Evolutionary conservation across 2,329 filamentous ascomycete genomes (phyloP).

Genomic region (Pleomassaria siparia): DNA sequence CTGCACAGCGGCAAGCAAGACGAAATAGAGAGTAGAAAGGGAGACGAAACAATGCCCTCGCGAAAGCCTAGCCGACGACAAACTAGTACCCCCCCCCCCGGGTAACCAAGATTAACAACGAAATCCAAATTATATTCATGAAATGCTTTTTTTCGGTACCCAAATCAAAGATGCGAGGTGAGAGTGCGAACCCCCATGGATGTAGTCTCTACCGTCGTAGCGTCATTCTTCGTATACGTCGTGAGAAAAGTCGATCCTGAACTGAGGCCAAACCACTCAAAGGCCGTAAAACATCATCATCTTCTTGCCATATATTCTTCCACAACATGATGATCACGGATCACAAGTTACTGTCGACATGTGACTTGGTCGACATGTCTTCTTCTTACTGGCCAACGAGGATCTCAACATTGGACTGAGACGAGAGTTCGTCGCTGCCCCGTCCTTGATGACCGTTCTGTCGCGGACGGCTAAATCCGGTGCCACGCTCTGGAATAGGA

Average conservation of each 20-base stretch:
- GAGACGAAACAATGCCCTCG: slow-evolving; percentile 8
- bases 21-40: slow-evolving; percentile 4
- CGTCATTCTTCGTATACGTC: slow-evolving; percentile 46
- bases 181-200: slow-evolving; percentile 35
- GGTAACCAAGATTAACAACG: slow-evolving; percentile 8
- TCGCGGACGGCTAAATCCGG: slow-evolving; percentile 57
- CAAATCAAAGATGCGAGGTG: slow-evolving; percentile 33
- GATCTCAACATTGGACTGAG: slow-evolving; percentile 62
- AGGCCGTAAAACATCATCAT: slow-evolving; percentile 40
- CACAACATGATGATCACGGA: slow-evolving; percentile 14
- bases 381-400: slow-evolving; percentile 59
- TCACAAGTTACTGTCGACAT: slow-evolving; percentile 13
- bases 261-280: slow-evolving; percentile 25
- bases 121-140: slow-evolving; percentile 33
- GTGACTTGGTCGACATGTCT: slow-evolving; percentile 8
- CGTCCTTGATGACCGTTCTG: slow-evolving; percentile 64
- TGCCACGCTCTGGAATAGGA: slow-evolving; percentile 60
- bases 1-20: not conserved
- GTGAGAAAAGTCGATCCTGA: slow-evolving; percentile 39
- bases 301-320: slow-evolving; percentile 20
- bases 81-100: slow-evolving; percentile 14
- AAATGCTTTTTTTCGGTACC: slow-evolving; percentile 37
- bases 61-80: slow-evolving; percentile 6
- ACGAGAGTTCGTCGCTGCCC: slow-evolving; percentile 64
- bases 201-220: slow-evolving; percentile 45